Evolutionary conservation across 441 rosid genomes (phyloP), one percentile per base, ranked within the genome.

Genomic region (Arabidopsis hybrid): DNA sequence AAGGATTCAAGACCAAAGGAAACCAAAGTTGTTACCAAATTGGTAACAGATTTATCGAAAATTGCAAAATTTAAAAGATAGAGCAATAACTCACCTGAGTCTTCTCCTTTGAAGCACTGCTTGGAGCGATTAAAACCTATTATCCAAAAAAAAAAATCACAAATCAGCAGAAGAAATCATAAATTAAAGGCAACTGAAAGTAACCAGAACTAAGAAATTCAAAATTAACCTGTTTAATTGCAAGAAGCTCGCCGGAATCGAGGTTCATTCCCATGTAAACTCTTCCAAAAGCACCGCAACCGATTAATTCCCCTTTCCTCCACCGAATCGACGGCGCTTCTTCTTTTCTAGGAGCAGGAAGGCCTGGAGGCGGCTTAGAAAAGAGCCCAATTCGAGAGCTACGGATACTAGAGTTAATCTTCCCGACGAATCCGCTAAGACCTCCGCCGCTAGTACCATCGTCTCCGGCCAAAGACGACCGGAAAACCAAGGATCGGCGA

Each of bases 201-300:
- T 17, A 55, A 53, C 2, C 39, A 14, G 49, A 38, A 69, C 11
- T 13, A 61, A n/a, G 5, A 53, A 63, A 21, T 4, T 16, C 29
- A 32, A 61, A 69, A 82, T 29, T 18, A 9, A 93, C 98, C 90
- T 96, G 97, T 73, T 96, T 96, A 76, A 96, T 92, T 6, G 98
- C 99, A 18, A 96, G 87, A 69, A 96, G 94, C 86, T 96, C 98
- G 69, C 99, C 98, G 58, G 99, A 91, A 79, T 96, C 98, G 14
- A 96, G 97, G 83, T 96, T 96, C 99, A 96, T 96, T 9, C 99
- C 99, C 97, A 96, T 96, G 76, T 93, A 91, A 61, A 96, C 98
- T 68, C 96, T 82, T 11, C 99, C 99, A 71, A 96, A 96, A 57
- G 98, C 98, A 31, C 99, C 99, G 34, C 86, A 83, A 8, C 98